Base-by-base conservation (phyloP, 2,329 filamentous ascomycete species). In the Xylaria polymorpha region DNA sequence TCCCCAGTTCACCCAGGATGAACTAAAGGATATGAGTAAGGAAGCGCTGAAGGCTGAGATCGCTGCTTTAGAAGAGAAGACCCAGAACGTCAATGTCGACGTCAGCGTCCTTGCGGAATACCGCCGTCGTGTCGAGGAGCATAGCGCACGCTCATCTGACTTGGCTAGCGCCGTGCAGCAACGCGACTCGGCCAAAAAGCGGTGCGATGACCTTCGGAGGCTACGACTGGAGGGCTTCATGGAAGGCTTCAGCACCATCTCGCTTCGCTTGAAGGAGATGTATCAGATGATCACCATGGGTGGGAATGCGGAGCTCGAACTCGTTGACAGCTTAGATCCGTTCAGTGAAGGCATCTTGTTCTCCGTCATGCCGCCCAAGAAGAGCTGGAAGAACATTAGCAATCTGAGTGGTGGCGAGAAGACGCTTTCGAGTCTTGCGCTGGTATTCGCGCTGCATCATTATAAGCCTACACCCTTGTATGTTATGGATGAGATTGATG, bases 271-370 rank as follows among this genome's bases (percentile, higher is more conserved):
- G 55, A 99, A 99, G 84, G 96, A 99, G 79, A 99, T 99, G 96
- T 99, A 99, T 83, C 96, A 99, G 80, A 98, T 99, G 94, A 99
- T 99, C 80, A 99, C 96, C 25, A 98, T 99, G 94, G 96, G 96
- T 70, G 96, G 96, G 65, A 99, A 99, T 76, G 96, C 96, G 0
- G 96, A 99, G 83, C 88, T 99, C 14, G 97, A 99, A 81, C 90
- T 99, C 29, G 96, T 99, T 48, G 96, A 99, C 83, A 95, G 92
- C 20, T 85, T 99, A 2, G 97, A 99, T 79, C 96, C 96, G 0
- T 99, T 99, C 85, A 94, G 92, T 7, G 96, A 99, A 81, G 96
- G 96, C 32, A 98, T 99, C 71, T 80, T 98, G 57, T 99, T 99
- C 85, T 95, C 91, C 65, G 97, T 99, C 73, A 99, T 99, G 96